Conservation (phyloP, 1,284 basidiomycete species). For the Fomitopsis betulina region DNA sequence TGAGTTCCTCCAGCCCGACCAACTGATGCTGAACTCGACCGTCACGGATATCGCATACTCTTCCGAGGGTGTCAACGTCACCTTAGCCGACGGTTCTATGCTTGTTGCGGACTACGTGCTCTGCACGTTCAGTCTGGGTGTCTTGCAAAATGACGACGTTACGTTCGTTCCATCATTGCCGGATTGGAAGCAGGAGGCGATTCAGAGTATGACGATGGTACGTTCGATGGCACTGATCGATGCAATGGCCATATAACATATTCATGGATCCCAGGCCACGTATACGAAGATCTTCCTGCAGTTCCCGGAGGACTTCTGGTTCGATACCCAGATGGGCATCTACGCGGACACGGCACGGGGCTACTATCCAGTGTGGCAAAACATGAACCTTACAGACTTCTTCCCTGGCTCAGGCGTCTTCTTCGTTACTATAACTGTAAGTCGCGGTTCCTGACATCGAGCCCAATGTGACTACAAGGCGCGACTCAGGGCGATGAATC, state of each 20-base stretch:
- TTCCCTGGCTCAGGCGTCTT: conserved; percentile 57
- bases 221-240: too few species aligned
- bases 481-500: conserved; percentile 47
- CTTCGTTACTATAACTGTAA: conserved; percentile 60
- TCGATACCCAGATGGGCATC: conserved; percentile 47
- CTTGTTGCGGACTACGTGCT: conserved; percentile 29
- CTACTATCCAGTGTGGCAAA: conserved; percentile 65
- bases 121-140: conserved; percentile 40
- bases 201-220: conserved; percentile 63
- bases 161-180: conserved; percentile 53
- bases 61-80: conserved; percentile 33
- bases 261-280: conserved; percentile 35
- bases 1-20: conserved; percentile 42
- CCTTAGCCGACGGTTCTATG: conserved; percentile 36
- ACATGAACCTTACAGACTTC: conserved; percentile 53
- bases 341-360: conserved; percentile 61
- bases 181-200: conserved; percentile 61
- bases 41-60: conserved; percentile 51
- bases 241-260: too few species aligned
- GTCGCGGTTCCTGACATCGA: conserved; percentile 9
- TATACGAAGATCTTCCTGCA: conserved; percentile 73
- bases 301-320: conserved; percentile 68
- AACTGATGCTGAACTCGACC: conserved; percentile 47
- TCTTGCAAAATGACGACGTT: conserved; percentile 62
- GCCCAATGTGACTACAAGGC: neutral